Base-by-base conservation (phyloP, 257 asterid genomes). In the Nicotiana attenuata region DNA sequence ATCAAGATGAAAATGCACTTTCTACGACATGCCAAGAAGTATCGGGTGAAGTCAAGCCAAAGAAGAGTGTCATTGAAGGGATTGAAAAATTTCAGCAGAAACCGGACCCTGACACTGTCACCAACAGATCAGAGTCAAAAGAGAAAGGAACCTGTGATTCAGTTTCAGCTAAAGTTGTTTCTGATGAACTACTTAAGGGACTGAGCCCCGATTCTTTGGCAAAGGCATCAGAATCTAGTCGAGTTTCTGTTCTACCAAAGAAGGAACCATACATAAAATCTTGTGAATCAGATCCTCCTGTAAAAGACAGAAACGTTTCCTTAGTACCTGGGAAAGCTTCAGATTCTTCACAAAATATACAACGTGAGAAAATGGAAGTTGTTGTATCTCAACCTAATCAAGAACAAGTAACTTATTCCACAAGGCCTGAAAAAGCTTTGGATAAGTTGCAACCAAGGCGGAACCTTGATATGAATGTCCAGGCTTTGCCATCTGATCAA, bases 401-500 rank as follows among this genome's bases (percentile, higher is more conserved):
- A 82, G 84, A 83, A 81, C 77, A 33, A 52, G 84, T 77, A 63
- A 71, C 86, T 82, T 85, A 66, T 84, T 76, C 81, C 45, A 28
- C 38, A 56, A 78, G 57, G 59, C 81, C 84, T 52, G 88, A 88
- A 63, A 86, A 85, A 77, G 64, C 87, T 78, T 59, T 84, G 81
- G 81, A 85, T 80, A 87, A 87, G 81, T 80, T 87, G 87, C 88
- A 80, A 84, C 89, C 91, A 20, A 86, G 86, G 84, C 84, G 88
- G 77, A 87, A 86, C 86, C 86, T 84, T 81, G 90, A 90, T 2
- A 31, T 41, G 75, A 87, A 78, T 69, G 77, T 38, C 33, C 87
- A 84, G 22, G 26, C 56, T 14, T 69, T 82, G 22, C 87, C 80
- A 52, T 67, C 87, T 29, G 83, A 84, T 59, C 82, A 81, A 76